Base-by-base conservation (phyloP, 1,139 yeast species). In the Candida tunisiensis region DNA sequence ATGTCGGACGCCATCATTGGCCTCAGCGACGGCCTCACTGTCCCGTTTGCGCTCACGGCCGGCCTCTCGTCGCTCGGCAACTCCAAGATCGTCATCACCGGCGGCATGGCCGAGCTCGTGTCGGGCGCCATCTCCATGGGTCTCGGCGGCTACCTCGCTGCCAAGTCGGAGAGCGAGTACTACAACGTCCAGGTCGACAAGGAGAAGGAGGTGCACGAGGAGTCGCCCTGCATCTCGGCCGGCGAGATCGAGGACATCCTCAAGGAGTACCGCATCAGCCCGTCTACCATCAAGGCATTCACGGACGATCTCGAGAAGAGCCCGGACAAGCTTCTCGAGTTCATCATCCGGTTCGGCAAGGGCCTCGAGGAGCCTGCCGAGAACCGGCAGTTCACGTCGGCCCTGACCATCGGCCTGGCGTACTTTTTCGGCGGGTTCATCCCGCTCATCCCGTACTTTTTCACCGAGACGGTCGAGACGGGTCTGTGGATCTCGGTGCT, bases 41-140 rank as follows among this genome's bases (percentile, higher is more conserved):
- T 77, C 15, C 91, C 91, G 10, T 77, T 77, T 59, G 91, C 91
- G 6, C 62, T 77, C 39, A 77, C 88, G 3, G 91, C 91, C 0
- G 91, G 91, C 25, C 62, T 77, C 36, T 69, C 80, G 1, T 69
- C 79, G 4, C 62, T 77, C 36, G 91, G 91, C 20, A 68, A 72
- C 45, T 58, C 82, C 14, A 69, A 63, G 46, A 64, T 77, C 37
- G 91, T 77, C 26, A 75, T 77, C 32, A 75, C 88, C 20, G 91
- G 88, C 55, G 91, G 91, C 25, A 62, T 77, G 65, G 91, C 91
- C 8, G 91, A 77, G 55, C 66, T 77, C 35, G 85, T 77, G 2
- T 72, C 83, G 3, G 91, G 91, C 11, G 83, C 91, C 25, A 75
- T 77, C 29, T 70, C 80, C 25, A 77, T 77, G 91, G 91, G 91